These are phyloP conservation scores for Chrysanthemum lavandulifolium DNA, from an alignment of 129 eudicot genomes.

Conservation along the genomic window DNA sequence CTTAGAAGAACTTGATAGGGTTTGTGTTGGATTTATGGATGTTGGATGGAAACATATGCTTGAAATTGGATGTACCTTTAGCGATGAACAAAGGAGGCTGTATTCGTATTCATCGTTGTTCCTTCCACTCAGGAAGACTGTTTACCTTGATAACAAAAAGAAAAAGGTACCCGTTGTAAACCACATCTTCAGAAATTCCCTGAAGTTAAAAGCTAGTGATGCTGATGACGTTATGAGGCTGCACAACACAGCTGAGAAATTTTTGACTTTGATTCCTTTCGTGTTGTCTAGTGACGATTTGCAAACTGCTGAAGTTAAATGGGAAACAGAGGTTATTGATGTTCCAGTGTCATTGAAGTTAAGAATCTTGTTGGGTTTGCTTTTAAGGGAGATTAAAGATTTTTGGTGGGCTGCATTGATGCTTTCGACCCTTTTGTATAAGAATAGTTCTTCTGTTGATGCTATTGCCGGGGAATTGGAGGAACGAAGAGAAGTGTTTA, in stretches of 20 bases:
- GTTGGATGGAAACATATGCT: constrained; percentile 23
- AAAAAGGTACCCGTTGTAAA: constrained; percentile 57
- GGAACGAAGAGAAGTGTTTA: constrained; percentile 47
- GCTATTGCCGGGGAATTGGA: constrained; percentile 26
- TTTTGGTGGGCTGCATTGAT: constrained; percentile 75
- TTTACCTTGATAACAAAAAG: constrained; percentile 56
- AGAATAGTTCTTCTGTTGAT: constrained; percentile 25
- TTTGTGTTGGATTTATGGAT: constrained; percentile 26
- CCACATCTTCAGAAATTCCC: constrained; percentile 54
- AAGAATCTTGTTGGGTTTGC: constrained; percentile 65
- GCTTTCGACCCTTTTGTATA: constrained; percentile 47
- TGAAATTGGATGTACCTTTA: constrained; percentile 11
- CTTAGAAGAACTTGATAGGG: constrained; percentile 13
- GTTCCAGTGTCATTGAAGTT: constrained; percentile 47
- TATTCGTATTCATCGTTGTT: constrained; percentile 53
- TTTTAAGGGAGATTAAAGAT: constrained; percentile 78
- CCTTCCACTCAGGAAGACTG: constrained; percentile 64
- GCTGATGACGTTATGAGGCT: constrained; percentile 55
- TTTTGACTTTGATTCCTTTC: constrained; percentile 58
- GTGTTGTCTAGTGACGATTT: constrained; percentile 37
- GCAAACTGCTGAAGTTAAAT: constrained; percentile 37
- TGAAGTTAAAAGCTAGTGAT: constrained; percentile 76
- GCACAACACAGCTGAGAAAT: constrained; percentile 50
- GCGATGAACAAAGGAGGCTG: constrained; percentile 24
- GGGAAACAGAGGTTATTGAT: constrained; percentile 51